Base-by-base conservation (phyloP, 768 basidiomycete genomes). In the Collybia nuda region DNA sequence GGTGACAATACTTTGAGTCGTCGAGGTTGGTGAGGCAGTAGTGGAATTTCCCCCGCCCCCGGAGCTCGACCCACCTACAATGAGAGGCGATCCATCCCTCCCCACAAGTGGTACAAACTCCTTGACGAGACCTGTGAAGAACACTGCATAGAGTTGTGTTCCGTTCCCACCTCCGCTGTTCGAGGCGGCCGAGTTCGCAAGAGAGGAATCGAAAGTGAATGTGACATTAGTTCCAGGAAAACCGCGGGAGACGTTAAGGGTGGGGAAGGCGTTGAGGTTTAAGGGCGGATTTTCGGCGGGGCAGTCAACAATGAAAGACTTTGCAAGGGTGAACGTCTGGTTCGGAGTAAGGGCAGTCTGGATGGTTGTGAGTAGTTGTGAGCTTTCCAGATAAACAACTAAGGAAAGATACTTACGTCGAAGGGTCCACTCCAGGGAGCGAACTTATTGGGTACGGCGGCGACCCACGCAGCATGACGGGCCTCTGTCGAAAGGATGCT, bases 401-500 rank as follows among this genome's bases (percentile, higher is more conserved):
- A 52, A 42, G 52, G 51, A 35, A 50, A 35, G 7, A 19, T n/a
- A 48, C 62, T 22, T 44, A 67, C 77, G 57, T 84, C 81, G 55
- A 80, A 77, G 6, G 82, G 58, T 2, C 75, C 71, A 35, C 74
- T 76, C 81, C 82, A 85, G 0, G 74, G 67, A 14, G 70, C 60
- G 6, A 63, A 64, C 40, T 72, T 67, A 56, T 72, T 67, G 21
- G 78, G 71, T 22, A 76, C 71, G 12, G 73, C 65, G 19, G 71
- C 67, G 23, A 85, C 57, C 82, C 82, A 86, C 35, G 74, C 68
- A 9, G 77, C 76, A 53, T 86, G 82, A 36, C 83, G 74, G 36
- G 81, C 76, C 61, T 88, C 84, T 41, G 77, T 79, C 36, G 80
- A 69, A 40, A 84, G 73, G 54, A 87, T 79, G 44, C 73, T 72